Base-by-base conservation (phyloP, 2,329 filamentous ascomycete genomes). In the Raffaelea ambrosiae region DNA sequence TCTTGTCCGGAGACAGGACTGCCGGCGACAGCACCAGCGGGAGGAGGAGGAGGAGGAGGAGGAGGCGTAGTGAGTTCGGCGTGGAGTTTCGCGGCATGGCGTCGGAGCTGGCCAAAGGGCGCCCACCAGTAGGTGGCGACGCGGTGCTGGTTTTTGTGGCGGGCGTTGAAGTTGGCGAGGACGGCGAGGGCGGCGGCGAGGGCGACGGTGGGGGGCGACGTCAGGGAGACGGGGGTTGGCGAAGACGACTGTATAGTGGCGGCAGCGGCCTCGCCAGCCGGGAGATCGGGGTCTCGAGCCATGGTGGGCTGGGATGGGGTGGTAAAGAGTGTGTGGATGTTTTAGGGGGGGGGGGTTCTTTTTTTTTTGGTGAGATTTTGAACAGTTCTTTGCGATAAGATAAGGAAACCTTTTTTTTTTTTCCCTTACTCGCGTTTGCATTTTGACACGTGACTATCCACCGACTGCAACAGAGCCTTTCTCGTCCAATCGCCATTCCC, bases 131-230 rank as follows among this genome's bases (percentile, higher is more conserved):
- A 79, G 14, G 45, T 45, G 26, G 83, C 77, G 53, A 77, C 73
- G 48, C 82, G 82, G 65, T 97, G 91, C 68, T 97, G 91, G 68
- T 96, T 97, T 61, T 83, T 84, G 70, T 96, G 93, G 58, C 89
- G 87, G 62, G 88, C 82, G 64, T 83, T 79, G 58, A 94, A 78
- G 55, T 86, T 76, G 58, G 84, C 73, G 40, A 96, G 78, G 42
- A 90, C 66, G 44, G 76, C 62, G 23, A 69, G 56, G 23, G 73
- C 59, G 2, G 69, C 61, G 3, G 57, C 49, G 40, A 79, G 65
- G 22, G 59, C 54, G 43, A 55, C 51, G 46, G 58, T 52, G 39
- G 58, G 51, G 22, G 18, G 26, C 26, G 26, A 29, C 26, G 13
- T 29, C n/a, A n/a, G n/a, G n/a, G n/a, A n/a, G n/a, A n/a, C n/a